A percentile compares a stretch with the other conserved stretches of the same genome.
These are phyloP conservation scores for Colletotrichum camelliae DNA, from an alignment of 2,329 filamentous ascomycete genomes.

Conservation along the genomic window DNA sequence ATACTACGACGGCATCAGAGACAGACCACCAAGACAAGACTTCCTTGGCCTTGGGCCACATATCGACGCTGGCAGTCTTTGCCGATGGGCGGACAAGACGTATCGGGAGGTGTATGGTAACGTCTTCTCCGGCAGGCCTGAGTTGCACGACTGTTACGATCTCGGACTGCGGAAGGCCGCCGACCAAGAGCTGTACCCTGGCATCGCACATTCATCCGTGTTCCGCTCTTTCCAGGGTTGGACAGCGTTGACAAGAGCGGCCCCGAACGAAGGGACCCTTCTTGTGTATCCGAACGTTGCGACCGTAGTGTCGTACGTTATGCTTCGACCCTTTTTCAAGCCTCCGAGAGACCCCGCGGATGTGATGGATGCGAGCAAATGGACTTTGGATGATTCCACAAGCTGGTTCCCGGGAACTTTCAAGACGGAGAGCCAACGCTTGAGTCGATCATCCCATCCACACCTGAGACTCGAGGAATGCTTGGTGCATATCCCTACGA, in stretches of 20 bases:
- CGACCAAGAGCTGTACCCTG: constrained; percentile 38
- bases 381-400: constrained; percentile 35
- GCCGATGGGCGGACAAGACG: constrained; percentile 43
- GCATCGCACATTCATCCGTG: constrained; percentile 39
- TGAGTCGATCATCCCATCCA: constrained; percentile 40
- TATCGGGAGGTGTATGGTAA: constrained; percentile 41
- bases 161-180: constrained; percentile 38
- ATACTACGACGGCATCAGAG: constrained; percentile 44
- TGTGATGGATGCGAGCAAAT: constrained; percentile 39
- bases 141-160: constrained; percentile 41
- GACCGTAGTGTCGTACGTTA: constrained; percentile 40
- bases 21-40: constrained; percentile 38
- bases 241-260: constrained; percentile 45
- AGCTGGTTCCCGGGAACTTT: constrained; percentile 43
- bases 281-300: constrained; percentile 44
- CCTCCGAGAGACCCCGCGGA: constrained; percentile 33
- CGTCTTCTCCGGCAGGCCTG: constrained; percentile 41
- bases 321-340: constrained; percentile 47
- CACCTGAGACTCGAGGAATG: constrained; percentile 42
- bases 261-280: constrained; percentile 38
- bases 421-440: constrained; percentile 35
- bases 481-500: constrained; percentile 40
- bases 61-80: constrained; percentile 47
- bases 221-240: constrained; percentile 48
- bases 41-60: constrained; percentile 48